Evolutionary conservation across 352 stramenopile species (phyloP), one percentile per base, ranked within the genome.

Genomic region (Thalassiosira livingstoniorum): DNA sequence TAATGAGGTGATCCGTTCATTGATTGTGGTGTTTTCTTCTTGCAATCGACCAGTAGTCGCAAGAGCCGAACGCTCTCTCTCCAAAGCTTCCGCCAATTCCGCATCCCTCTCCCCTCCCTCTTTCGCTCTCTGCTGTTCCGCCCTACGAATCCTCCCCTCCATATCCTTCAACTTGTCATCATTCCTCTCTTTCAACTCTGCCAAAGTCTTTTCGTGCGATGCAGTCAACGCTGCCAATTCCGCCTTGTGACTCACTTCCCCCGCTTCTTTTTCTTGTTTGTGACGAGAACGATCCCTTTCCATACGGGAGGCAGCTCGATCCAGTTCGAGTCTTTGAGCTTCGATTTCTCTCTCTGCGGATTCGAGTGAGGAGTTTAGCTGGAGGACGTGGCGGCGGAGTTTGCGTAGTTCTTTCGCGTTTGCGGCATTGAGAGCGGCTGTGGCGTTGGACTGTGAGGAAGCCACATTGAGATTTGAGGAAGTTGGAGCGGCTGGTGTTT

Each of bases 101-200:
- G 86, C 78, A 43, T 87, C 85, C 60, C 78, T 85, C 74, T 93
- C 87, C 51, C 87, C 90, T 29, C 88, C 88, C 75, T 93, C 87
- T 64, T 87, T 57, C 13, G 66, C 67, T 53, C 90, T 73, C 23
- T 72, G 57, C 13, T 86, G 31, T 78, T 91, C 78, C 72, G 87
- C 85, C 51, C 62, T 23, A 21, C 60, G 13, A 2, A 93, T 68
- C 51, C 82, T 81, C 13, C 85, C 65, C 43, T 89, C 78, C 69
- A 93, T 80, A n/a, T 90, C 83, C 27, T 68, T 57, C 54, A 92
- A 63, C 32, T 80, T 73, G 4, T 70, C 45, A 63, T 92, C 87
- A 57, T 89, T 87, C 31, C 55, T 42, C 32, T 88, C 81, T 58
- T 86, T 86, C 66, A 86, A 60, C 34, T 83, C 51, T 43, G 83